Percentiles rank a stretch among this genome's conserved stretches.
phyloP scores from a whole-genome alignment of 2,329 filamentous ascomycete genomes.

The Fonsecaea erecta region DNA sequence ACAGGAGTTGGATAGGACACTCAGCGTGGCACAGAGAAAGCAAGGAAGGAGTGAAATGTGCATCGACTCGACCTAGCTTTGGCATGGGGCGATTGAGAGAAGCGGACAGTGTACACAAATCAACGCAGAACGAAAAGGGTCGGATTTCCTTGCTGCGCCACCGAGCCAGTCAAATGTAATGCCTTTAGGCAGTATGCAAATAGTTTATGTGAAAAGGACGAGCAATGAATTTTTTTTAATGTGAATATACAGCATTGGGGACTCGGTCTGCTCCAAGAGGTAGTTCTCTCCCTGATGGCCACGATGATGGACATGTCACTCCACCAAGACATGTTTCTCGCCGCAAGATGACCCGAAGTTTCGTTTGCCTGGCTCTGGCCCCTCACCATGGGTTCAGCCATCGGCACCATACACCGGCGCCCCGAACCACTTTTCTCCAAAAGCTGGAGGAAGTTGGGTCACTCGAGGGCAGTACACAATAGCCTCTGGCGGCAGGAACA shows the following conservation, averaged over 20 bases:
- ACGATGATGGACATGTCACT: not conserved
- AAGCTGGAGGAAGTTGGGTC: conserved; percentile 4
- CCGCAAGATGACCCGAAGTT: conserved; percentile 7
- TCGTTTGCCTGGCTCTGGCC: not conserved
- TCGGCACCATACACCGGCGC: conserved; percentile 15
- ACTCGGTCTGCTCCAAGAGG: no score
- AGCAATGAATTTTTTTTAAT: conserved; percentile 1
- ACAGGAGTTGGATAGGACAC: not conserved
- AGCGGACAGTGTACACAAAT: not conserved
- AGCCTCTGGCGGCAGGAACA: conserved; percentile 13
- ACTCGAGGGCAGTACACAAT: not conserved
- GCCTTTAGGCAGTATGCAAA: conserved; percentile 26
- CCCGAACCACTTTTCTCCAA: conserved; percentile 21
- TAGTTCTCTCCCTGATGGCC: no score
- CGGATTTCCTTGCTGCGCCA: not conserved
- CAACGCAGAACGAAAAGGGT: not conserved
- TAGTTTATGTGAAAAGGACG: conserved; percentile 2
- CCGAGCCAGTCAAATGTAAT: not conserved
- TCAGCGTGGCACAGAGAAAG: not conserved
- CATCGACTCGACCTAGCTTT: not conserved
- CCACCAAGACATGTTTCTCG: not conserved
- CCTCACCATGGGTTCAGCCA: conserved; percentile 1
- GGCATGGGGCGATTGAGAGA: not conserved
- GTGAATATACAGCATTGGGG: not conserved
- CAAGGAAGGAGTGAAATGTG: not conserved